A percentile compares a stretch with the other conserved stretches of the same genome.
Evolutionary conservation across 2,329 filamentous ascomycete genomes (phyloP).

Genomic region (Alternaria arbusti): DNA sequence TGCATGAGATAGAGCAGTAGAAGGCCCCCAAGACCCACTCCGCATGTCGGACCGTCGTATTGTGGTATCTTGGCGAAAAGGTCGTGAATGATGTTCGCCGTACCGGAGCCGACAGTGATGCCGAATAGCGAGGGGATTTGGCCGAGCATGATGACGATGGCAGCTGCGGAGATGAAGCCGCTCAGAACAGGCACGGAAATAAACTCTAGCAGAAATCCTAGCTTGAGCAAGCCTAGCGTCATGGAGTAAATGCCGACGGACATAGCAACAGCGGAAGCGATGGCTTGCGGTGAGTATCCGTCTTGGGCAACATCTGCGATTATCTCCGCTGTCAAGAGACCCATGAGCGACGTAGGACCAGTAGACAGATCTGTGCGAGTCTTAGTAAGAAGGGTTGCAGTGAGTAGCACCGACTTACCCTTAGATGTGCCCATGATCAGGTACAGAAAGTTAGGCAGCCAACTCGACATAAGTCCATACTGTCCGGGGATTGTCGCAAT

Average conservation of each 20-base stretch:
- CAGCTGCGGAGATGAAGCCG: slow-evolving; percentile 71
- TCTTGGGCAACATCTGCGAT: slow-evolving; percentile 60
- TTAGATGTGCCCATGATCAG: slow-evolving; percentile 85
- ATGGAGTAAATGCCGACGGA: slow-evolving; percentile 68
- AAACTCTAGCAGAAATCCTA: slow-evolving; percentile 71
- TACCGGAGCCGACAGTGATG: slow-evolving; percentile 57
- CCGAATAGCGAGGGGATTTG: slow-evolving; percentile 68
- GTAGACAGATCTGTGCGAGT: slow-evolving; percentile 64
- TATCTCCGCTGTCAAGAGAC: slow-evolving; percentile 67
- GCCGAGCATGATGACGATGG: slow-evolving; percentile 69
- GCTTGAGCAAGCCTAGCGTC: slow-evolving; percentile 65
- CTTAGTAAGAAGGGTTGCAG: slow-evolving; percentile 44
- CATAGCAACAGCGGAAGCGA: slow-evolving; percentile 67
- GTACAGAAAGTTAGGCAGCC: slow-evolving; percentile 92
- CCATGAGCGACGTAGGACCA: slow-evolving; percentile 69
- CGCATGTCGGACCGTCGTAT: slow-evolving; percentile 64
- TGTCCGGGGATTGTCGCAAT: slow-evolving; percentile 85
- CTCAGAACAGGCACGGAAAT: slow-evolving; percentile 69
- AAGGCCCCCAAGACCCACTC: slow-evolving; percentile 65
- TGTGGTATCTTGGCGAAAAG: slow-evolving; percentile 63
- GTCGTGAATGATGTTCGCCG: slow-evolving; percentile 65
- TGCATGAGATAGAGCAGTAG: slow-evolving; percentile 64
- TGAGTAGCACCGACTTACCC: slow-evolving; percentile 17
- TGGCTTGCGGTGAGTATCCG: slow-evolving; percentile 59
- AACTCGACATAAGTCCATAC: slow-evolving; percentile 89